Conservation (phyloP, 352 stramenopile species). For the Pilasporangium apinafurcum region DNA sequence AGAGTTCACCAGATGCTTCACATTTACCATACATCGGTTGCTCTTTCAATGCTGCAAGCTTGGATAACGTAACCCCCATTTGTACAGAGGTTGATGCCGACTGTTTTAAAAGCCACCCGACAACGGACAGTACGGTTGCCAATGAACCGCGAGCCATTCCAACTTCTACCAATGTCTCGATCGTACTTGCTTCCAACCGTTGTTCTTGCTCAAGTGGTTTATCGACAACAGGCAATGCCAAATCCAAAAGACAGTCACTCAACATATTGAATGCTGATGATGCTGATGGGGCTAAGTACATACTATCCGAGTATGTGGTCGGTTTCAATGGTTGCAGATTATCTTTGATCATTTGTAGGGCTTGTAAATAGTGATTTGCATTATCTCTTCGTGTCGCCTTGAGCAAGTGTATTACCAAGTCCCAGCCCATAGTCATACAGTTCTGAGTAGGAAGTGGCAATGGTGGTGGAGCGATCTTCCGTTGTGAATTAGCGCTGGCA, state of each 20-base stretch:
- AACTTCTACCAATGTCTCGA: slow-evolving; percentile 74
- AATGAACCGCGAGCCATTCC: slow-evolving; percentile 64
- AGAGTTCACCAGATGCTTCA: slow-evolving; percentile 78
- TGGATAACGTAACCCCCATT: slow-evolving; percentile 45
- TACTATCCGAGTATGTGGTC: slow-evolving; percentile 73
- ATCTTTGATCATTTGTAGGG: slow-evolving; percentile 71
- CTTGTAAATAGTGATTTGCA: slow-evolving; percentile 53
- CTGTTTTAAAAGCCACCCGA: slow-evolving; percentile 70
- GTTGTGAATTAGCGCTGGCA: slow-evolving; percentile 48
- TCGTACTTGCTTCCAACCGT: slow-evolving; percentile 38
- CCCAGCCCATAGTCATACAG: slow-evolving; percentile 80
- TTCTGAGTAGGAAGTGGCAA: slow-evolving; percentile 79
- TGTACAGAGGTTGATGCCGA: slow-evolving; percentile 30
- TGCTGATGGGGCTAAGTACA: slow-evolving; percentile 76
- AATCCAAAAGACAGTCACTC: slow-evolving; percentile 54
- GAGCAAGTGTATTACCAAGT: slow-evolving; percentile 67
- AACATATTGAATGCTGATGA: slow-evolving; percentile 67
- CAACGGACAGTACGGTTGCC: slow-evolving; percentile 58
- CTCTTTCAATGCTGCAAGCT: slow-evolving; percentile 75
- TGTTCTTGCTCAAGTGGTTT: slow-evolving; percentile 15
- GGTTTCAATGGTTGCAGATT: slow-evolving; percentile 66
- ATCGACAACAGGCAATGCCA: slow-evolving; percentile 17
- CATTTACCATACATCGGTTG: slow-evolving; percentile 85
- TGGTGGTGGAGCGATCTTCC: slow-evolving; percentile 61
- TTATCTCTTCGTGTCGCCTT: slow-evolving; percentile 62